These are phyloP conservation scores for Ophiobolus disseminans DNA, from an alignment of 2,329 filamentous ascomycete genomes.

Conservation along the genomic window DNA sequence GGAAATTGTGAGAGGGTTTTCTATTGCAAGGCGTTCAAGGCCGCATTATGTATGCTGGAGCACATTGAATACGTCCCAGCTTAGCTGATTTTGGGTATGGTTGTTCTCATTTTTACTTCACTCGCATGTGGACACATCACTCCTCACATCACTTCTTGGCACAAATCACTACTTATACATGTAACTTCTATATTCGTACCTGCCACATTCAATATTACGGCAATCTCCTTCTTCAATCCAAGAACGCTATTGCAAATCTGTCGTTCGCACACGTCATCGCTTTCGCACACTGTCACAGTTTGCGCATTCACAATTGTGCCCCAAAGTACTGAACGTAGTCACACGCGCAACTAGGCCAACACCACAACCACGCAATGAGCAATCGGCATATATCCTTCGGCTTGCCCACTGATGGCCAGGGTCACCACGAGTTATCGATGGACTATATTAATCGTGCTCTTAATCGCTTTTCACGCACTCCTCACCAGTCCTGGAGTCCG, in stretches of 20 bases:
- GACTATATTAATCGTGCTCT: slow-evolving; percentile 19
- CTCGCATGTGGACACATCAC: slow-evolving; percentile 2
- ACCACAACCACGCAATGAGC: slow-evolving; percentile 3
- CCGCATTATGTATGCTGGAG: neutral
- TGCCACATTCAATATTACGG: too few species aligned
- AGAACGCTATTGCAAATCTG: too few species aligned
- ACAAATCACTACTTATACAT: slow-evolving; percentile 2
- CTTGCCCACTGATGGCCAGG: neutral
- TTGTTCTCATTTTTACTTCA: slow-evolving; percentile 6
- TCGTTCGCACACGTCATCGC: neutral
- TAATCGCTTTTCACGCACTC: slow-evolving; percentile 4
- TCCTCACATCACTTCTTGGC: slow-evolving; percentile 10
- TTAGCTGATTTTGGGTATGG: slow-evolving; percentile 1
- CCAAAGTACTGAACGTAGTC: slow-evolving; percentile 2
- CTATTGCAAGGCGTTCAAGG: slow-evolving; percentile 10
- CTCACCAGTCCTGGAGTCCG: too few species aligned
- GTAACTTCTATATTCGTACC: too few species aligned
- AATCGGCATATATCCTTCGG: neutral
- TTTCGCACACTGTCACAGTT: slow-evolving; percentile 3
- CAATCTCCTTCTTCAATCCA: too few species aligned
- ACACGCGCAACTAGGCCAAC: slow-evolving; percentile 8
- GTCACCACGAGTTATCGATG: slow-evolving; percentile 8
- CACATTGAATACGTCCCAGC: too few species aligned
- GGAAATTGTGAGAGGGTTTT: neutral
- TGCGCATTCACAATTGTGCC: slow-evolving; percentile 6